Evolutionary conservation across 805 yeast genomes (phyloP), one percentile per base, ranked within the genome.

Genomic region (Candida odintsovae): DNA sequence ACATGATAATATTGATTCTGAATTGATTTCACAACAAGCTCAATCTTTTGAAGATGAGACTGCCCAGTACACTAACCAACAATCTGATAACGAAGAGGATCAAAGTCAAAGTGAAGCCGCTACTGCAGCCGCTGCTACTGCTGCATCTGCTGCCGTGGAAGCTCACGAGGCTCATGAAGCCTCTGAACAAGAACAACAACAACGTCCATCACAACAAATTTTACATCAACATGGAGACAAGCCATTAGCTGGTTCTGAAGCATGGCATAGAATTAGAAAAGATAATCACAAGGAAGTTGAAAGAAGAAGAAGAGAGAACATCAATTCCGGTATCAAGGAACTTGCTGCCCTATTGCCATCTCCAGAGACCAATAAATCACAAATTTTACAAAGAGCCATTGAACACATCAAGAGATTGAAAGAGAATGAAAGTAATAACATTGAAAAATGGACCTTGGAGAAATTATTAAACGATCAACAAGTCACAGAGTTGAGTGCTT

Each of bases 261-360:
- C 86, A 63, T 86, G 94, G 92, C 89, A 84, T 61, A 76, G 75
- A 50, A 80, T 81, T 62, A 81, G 97, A 58, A 83, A 86, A 59
- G 87, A 87, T 57, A 90, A 89, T 66, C 99, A 94, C 71, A 90
- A 90, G 67, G 97, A 90, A 67, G 97, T 90, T 20, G 97, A 90
- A 69, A 77, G 96, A 62, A 80, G 96, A 57, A 79, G 97, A 66
- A 79, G 97, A 61, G 96, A 90, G 63, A 78, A 82, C 41, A 90
- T 90, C 62, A 90, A 89, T 67, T 70, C 75, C 38, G 97, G 96
- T n/a, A 89, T 90, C 60, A 81, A 80, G 57, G 87, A 82, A 56
- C 73, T 90, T 56, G 85, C 90, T 28, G 78, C 78, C 21, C 65
- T 90, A 49, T 78, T 90, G 46, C 96, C 96, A 16, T 80, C 87